Evolutionary conservation across 176 grass and related monocot species (phyloP), one percentile per base, ranked within the genome.

Genomic region (Ensete glaucum): DNA sequence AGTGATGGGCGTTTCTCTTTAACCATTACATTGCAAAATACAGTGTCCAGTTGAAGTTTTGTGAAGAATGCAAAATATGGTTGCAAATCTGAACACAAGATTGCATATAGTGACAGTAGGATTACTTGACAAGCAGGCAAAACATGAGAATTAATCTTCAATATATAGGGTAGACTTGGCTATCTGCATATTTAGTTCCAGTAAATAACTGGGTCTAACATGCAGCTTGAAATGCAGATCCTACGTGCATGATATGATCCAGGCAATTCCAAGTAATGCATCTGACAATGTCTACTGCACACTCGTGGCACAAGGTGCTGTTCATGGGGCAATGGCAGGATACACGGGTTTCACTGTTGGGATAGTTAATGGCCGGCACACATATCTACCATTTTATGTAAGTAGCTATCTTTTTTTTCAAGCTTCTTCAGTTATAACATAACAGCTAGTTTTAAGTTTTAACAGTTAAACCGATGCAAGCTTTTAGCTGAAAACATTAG

Each of bases 231-330:
- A 54, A 54, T 26, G 52, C 52, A 74, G 72, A 74, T 74, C 71
- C 71, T 14, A 73, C 71, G 2, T 73, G 56, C 52, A 73, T 73
- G 71, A 73, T 73, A 73, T 73, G 71, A 73, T 73, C 53, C 71
- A 53, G 2, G 72, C 72, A 56, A 74, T 74, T 56, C 72, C 72
- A 16, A 74, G 72, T 56, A 58, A 29, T 74, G 72, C 72, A 26
- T 74, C 72, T 34, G 72, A 58, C 53, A 43, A 74, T 34, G 72
- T 74, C 23, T 74, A 74, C 72, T 57, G 53, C 53, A 58, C 72
- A 17, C 72, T 74, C 17, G n/a, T 74, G 52, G 72, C 72, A 54
- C 72, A 57, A 19, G 57, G 72, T 74, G 72, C 72, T 56, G 53
- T 74, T 74, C 72, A 58, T 29, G 72, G 72, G 4, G 72, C 72